Conservation (phyloP, 1,284 basidiomycete species). For the Tylopilus orsonianus region DNA sequence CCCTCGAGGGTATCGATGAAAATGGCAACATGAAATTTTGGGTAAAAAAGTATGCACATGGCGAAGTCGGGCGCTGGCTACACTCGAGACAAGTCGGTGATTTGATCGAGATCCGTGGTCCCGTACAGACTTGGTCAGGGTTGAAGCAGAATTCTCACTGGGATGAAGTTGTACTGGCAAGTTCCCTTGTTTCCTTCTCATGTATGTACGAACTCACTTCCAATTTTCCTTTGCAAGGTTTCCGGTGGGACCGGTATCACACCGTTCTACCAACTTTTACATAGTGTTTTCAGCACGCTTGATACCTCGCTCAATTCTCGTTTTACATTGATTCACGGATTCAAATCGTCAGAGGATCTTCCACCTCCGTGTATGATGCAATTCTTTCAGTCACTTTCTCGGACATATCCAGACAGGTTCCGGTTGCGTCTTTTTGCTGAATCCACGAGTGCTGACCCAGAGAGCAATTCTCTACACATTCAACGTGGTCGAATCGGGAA, state of each 20-base stretch:
- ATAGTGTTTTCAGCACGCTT: constrained; percentile 37
- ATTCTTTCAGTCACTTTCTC: constrained; percentile 47
- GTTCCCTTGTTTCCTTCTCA: constrained; percentile 19
- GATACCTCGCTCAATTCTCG: constrained; percentile 41
- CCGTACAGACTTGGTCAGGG: constrained; percentile 63
- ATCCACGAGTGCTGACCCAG: constrained; percentile 35
- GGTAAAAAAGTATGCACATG: constrained; percentile 76
- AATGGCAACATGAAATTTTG: constrained; percentile 67
- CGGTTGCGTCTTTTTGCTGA: constrained; percentile 64
- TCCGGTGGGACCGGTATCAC: constrained; percentile 84
- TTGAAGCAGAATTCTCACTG: constrained; percentile 58
- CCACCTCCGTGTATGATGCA: constrained; percentile 61
- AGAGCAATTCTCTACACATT: constrained; percentile 16
- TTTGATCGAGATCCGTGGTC: constrained; percentile 73
- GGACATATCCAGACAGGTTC: constrained; percentile 52
- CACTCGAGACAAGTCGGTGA: constrained; percentile 70
- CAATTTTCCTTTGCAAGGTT: constrained; percentile 46
- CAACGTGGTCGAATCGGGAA: constrained; percentile 52
- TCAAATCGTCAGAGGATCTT: constrained; percentile 57
- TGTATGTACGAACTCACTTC: constrained; percentile 2
- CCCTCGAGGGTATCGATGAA: constrained; percentile 65
- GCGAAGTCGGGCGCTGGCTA: constrained; percentile 82
- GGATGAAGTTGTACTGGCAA: constrained; percentile 80
- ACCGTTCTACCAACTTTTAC: constrained; percentile 73
- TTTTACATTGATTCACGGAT: constrained; percentile 73